Base-by-base conservation (phyloP, 2,329 filamentous ascomycete species). In the Penicillium sclerotiorum region DNA sequence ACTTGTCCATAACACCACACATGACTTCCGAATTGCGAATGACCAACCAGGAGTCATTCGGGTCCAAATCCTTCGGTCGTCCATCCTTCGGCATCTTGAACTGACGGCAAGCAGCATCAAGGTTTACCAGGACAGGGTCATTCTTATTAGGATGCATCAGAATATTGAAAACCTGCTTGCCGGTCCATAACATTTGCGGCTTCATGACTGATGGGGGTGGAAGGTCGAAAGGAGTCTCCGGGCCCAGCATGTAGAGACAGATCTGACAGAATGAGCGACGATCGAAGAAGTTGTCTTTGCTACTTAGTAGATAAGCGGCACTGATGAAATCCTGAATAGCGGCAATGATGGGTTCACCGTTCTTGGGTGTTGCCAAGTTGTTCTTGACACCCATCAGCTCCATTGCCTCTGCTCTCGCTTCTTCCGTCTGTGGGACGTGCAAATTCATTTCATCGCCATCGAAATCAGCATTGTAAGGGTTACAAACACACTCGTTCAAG, bases 381-480 rank as follows among this genome's bases (percentile, higher is more conserved):
- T 97, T 86, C 74, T 96, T 96, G 48, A 99, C 92, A 35, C 94
- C 94, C 94, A 99, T 99, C 40, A 99, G 77, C 59, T 93, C 91
- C 63, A 95, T 95, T 1, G 94, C 94, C 72, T 99, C 94, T 2
- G 93, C 90, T 49, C 94, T 84, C 9, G 94, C 93, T 72, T 99
- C 94, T 74, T 99, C 94, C 0, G 94, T 97, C 68, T 99, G 94
- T 2, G 94, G 94, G 13, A 99, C 92, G 73, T 99, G 94, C 76
- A 99, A 84, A 70, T 99, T 99, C 94, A 99, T 99, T 75, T 99
- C 94, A 71, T 99, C 94, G 76, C 94, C 94, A 68, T 99, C 94
- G 76, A 99, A 99, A 89, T 99, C 94, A 63, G 94, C 94, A 77
- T 99, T 99, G 80, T 99, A 99, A 0, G 94, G 94, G 95, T 99